Conservation (phyloP, 768 basidiomycete species). For the Tephrocybe rancida region DNA sequence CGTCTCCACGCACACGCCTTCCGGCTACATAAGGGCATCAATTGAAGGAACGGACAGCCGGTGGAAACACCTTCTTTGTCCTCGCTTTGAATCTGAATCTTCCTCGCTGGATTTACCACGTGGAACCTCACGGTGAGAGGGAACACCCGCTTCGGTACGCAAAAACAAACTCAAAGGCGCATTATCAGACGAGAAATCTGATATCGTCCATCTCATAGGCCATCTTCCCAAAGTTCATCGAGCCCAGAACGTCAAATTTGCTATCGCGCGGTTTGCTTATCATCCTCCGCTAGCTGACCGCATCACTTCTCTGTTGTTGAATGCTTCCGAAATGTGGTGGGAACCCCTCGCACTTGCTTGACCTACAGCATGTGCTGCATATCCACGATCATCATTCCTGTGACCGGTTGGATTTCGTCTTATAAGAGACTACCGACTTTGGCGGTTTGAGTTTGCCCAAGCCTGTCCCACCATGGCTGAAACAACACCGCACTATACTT, state of each 20-base stretch:
- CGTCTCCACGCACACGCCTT: too few species aligned
- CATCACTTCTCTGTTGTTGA: not conserved
- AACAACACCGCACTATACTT: constrained; percentile 22
- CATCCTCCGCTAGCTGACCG: not conserved
- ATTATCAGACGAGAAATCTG: too few species aligned
- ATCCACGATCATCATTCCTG: constrained; percentile 8
- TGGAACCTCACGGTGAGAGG: not conserved
- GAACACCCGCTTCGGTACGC: too few species aligned
- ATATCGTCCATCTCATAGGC: too few species aligned
- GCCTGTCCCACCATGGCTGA: constrained; percentile 23
- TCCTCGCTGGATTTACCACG: not conserved
- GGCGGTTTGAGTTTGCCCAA: not conserved
- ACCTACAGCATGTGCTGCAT: constrained; percentile 6
- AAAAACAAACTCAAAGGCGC: too few species aligned
- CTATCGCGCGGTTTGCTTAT: constrained; percentile 6
- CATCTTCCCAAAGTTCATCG: too few species aligned
- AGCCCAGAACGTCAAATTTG: not conserved
- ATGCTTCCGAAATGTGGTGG: constrained; percentile 1
- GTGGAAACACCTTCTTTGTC: too few species aligned
- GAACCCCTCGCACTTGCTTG: constrained; percentile 4
- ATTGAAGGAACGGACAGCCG: too few species aligned
- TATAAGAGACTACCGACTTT: constrained; percentile 4
- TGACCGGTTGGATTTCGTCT: not conserved
- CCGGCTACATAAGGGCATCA: too few species aligned
- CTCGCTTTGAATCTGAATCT: too few species aligned